phyloP scores from a whole-genome alignment of 108 stramenopile genomes.

The Cyclotella cryptica region DNA sequence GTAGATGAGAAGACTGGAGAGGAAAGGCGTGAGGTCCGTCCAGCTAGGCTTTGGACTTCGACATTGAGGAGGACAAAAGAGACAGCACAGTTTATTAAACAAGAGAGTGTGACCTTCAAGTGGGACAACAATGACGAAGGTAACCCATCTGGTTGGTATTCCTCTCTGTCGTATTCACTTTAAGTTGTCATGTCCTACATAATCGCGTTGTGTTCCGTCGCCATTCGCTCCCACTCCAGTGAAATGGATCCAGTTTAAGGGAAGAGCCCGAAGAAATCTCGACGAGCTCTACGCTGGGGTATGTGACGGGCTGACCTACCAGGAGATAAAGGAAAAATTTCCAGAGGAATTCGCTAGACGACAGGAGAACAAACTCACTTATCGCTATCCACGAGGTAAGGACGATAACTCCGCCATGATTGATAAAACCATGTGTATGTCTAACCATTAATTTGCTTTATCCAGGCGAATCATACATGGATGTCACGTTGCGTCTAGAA shows the following conservation, averaged over 20 bases:
- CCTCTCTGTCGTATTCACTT: background rate
- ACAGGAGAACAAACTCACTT: conserved; percentile 94
- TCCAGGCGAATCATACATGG: conserved; percentile 97
- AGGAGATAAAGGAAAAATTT: conserved; percentile 93
- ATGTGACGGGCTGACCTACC: conserved; percentile 96
- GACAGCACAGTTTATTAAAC: conserved; percentile 93
- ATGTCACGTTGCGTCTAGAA: conserved; percentile 97
- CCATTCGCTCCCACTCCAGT: background rate
- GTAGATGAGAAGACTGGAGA: conserved; percentile 57
- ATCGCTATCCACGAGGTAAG: conserved; percentile 86
- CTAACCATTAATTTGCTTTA: background rate
- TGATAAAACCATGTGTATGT: background rate
- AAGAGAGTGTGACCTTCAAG: conserved; percentile 55
- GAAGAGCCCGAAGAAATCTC: conserved; percentile 83
- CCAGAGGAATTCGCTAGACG: conserved; percentile 95
- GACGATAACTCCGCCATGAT: background rate
- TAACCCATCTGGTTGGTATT: conserved; percentile 9
- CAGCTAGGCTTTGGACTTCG: conserved; percentile 95
- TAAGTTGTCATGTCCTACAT: background rate
- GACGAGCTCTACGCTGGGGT: conserved; percentile 96
- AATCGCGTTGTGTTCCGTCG: too few species aligned
- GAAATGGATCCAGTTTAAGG: conserved; percentile 90
- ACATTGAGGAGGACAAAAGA: conserved; percentile 95
- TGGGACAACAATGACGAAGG: conserved; percentile 82
- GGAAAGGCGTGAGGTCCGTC: conserved; percentile 52